Evolutionary conservation across 441 rosid species (phyloP).

Genomic region (Eutrema salsugineum): DNA sequence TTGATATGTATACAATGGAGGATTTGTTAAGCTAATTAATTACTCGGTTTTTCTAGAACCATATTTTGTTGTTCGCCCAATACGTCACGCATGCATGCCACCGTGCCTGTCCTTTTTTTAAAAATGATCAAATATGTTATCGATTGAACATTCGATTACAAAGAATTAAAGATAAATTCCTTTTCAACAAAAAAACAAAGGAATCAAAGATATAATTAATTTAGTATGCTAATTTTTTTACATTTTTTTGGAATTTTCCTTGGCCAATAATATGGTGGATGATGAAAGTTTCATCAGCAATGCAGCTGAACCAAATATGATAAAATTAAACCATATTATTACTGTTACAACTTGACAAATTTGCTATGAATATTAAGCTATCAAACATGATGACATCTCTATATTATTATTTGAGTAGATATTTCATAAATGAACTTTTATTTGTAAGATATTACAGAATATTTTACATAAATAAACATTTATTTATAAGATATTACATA

Average conservation of each 20-base stretch:
- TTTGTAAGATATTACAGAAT: too few relatives aligned
- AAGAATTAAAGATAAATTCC: not conserved
- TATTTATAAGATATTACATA: too few relatives aligned
- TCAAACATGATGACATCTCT: slow-evolving; percentile 13
- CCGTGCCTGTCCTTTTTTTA: not conserved
- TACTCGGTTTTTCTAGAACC: slow-evolving; percentile 18
- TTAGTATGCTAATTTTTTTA: too few relatives aligned
- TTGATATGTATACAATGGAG: slow-evolving; percentile 21
- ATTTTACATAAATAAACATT: too few relatives aligned
- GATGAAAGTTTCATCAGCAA: slow-evolving; percentile 23
- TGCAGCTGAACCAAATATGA: slow-evolving; percentile 21
- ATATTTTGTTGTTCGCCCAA: slow-evolving; percentile 1
- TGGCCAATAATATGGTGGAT: slow-evolving; percentile 4
- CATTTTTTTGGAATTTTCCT: not conserved
- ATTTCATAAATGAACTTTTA: too few relatives aligned
- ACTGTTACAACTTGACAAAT: not conserved
- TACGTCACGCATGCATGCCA: slow-evolving; percentile 27
- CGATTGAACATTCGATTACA: not conserved
- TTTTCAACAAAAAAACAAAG: too few relatives aligned
- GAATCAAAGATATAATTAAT: not conserved
- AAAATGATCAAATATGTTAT: not conserved
- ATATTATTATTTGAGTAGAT: too few relatives aligned
- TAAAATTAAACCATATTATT: not conserved
- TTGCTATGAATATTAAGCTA: slow-evolving; percentile 1
- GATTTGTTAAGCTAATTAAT: slow-evolving; percentile 29